phyloP scores from a whole-genome alignment of 371 early-diverging fungal species.

The Lichtheimia ornata region DNA sequence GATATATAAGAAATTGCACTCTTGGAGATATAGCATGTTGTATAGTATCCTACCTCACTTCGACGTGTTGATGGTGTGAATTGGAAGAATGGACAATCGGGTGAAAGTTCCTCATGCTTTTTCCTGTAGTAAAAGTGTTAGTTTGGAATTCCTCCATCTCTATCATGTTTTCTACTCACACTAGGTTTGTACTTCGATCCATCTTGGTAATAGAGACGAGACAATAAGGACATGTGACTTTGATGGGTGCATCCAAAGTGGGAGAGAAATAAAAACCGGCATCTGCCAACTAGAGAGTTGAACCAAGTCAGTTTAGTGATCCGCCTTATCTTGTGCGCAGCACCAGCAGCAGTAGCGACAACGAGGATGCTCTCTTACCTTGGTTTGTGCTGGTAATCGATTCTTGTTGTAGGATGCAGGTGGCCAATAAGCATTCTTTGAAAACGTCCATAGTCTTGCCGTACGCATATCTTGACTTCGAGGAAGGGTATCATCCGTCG shows the following conservation, averaged over 20 bases:
- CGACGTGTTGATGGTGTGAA: too few relatives aligned
- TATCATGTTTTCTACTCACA: slow-evolving; percentile 14
- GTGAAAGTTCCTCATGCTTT: slow-evolving; percentile 1
- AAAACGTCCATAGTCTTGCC: slow-evolving; percentile 33
- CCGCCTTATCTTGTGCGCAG: too few relatives aligned
- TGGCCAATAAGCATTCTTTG: slow-evolving; percentile 30
- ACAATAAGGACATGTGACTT: slow-evolving; percentile 34
- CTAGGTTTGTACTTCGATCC: slow-evolving; percentile 7
- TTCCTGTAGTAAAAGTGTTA: neutral
- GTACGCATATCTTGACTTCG: slow-evolving; percentile 9
- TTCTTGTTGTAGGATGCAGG: slow-evolving; percentile 10
- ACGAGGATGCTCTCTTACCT: too few relatives aligned
- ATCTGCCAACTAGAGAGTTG: slow-evolving; percentile 26
- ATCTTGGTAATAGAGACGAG: slow-evolving; percentile 11
- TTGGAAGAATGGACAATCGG: neutral
- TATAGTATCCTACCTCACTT: too few relatives aligned
- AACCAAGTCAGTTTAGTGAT: neutral
- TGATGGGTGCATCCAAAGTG: slow-evolving; percentile 8
- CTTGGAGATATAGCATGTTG: too few relatives aligned
- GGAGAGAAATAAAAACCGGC: slow-evolving; percentile 36
- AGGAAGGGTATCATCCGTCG: slow-evolving; percentile 10
- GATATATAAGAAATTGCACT: too few relatives aligned
- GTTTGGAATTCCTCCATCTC: neutral
- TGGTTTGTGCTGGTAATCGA: slow-evolving; percentile 14
- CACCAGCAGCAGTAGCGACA: too few relatives aligned